phyloP scores from a whole-genome alignment of 1,139 yeast genomes.

The Komagataea norvegica region DNA sequence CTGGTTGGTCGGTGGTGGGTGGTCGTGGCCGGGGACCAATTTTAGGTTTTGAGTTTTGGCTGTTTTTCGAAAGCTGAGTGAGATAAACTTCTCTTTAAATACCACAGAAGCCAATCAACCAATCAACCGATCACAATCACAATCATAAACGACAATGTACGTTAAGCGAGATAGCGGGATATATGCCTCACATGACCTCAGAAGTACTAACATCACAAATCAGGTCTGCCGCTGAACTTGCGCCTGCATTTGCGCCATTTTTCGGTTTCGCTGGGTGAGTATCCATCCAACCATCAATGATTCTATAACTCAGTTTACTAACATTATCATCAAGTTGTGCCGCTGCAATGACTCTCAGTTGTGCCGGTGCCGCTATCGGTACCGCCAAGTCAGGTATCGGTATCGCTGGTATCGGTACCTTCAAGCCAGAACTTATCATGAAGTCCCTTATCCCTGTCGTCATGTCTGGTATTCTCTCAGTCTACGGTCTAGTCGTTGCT shows the following conservation, averaged over 20 bases:
- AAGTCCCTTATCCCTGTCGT: conserved; percentile 89
- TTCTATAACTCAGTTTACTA: neutral
- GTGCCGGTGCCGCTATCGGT: conserved; percentile 97
- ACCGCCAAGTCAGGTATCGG: conserved; percentile 99
- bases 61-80: too few relatives aligned
- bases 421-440: conserved; percentile 79
- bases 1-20: too few relatives aligned
- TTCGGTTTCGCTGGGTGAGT: conserved; percentile 83
- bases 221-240: conserved; percentile 46
- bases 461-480: conserved; percentile 97
- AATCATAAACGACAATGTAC: too few relatives aligned
- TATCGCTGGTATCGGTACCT: conserved; percentile 85
- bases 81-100: too few relatives aligned
- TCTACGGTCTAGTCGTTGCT: conserved; percentile 93
- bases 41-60: neutral
- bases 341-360: conserved; percentile 82
- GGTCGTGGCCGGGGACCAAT: too few relatives aligned
- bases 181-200: too few relatives aligned
- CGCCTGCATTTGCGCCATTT: conserved; percentile 90
- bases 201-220: conserved; percentile 4
- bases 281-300: neutral
- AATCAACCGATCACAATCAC: too few relatives aligned
- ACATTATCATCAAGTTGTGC: conserved; percentile 50
- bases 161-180: too few relatives aligned
- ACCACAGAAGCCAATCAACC: too few relatives aligned